These are phyloP conservation scores for Geotrichum candidum DNA, from an alignment of 1,139 yeast genomes.

Conservation along the genomic window DNA sequence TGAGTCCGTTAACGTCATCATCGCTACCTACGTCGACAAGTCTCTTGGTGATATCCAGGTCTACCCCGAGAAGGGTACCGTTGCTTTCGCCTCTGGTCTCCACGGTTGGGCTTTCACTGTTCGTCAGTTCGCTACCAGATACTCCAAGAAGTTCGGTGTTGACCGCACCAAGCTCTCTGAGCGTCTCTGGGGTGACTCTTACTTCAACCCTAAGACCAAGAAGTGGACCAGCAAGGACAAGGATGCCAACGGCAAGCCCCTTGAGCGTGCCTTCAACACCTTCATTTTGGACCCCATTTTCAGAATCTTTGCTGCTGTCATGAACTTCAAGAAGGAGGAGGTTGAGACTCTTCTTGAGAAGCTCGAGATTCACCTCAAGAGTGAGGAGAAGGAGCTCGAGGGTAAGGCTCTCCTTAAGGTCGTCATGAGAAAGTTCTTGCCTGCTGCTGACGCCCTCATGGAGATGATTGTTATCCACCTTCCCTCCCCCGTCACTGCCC, in stretches of 20 bases:
- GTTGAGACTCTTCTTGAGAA: constrained; percentile 82
- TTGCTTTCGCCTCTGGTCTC: constrained; percentile 99
- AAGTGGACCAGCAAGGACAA: constrained; percentile 97
- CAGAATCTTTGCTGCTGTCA: constrained; percentile 91
- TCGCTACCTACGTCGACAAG: constrained; percentile 90
- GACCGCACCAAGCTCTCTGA: constrained; percentile 97
- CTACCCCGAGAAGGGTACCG: constrained; percentile 98
- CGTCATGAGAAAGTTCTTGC: constrained; percentile 99
- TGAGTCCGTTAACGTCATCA: constrained; percentile 97
- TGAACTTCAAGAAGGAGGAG: constrained; percentile 97
- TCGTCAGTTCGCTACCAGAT: constrained; percentile 97
- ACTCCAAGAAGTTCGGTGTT: constrained; percentile 99
- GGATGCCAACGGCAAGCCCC: constrained; percentile 90
- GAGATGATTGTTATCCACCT: constrained; percentile 98
- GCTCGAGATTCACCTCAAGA: constrained; percentile 85
- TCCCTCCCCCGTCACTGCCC: constrained; percentile 99
- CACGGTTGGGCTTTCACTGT: constrained; percentile 99
- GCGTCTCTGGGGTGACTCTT: constrained; percentile 99
- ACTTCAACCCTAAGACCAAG: constrained; percentile 99
- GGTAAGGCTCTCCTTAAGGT: constrained; percentile 98
- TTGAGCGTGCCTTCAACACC: constrained; percentile 99
- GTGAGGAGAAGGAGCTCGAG: constrained; percentile 94
- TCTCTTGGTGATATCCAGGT: constrained; percentile 94
- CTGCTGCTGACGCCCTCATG: constrained; percentile 99
- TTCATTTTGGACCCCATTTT: constrained; percentile 98